Evolutionary conservation across 2,329 filamentous ascomycete genomes (phyloP), one percentile per base, ranked within the genome.

Genomic region (Clarireedia homoeocarpa): DNA sequence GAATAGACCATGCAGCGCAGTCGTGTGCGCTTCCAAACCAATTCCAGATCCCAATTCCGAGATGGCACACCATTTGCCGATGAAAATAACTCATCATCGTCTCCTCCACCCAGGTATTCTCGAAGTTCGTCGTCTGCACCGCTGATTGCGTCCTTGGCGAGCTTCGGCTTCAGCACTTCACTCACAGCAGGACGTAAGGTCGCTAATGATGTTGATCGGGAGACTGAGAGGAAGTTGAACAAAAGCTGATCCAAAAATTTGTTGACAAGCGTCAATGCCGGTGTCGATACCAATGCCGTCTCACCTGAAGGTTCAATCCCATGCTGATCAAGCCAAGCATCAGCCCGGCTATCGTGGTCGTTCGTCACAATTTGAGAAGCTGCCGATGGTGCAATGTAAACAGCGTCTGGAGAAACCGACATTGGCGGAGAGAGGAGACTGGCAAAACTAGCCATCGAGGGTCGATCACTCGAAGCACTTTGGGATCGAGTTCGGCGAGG

Each of bases 1-100:
- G 91, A 97, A 70, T 97, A 97, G 23, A 99, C 92, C 94, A 99
- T 99, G 71, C 94, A 96, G 59, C 94, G 84, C 65, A 99, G 74
- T 54, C 94, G 84, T 0, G 91, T 94, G 63, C 94, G 82, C 74
- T 95, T 96, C 91, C 94, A 99, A 17, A 91, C 86, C 55, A 91
- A 78, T 68, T 96, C 89, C n/a, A 95, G 75, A 69, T 97, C 91
- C 83, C 92, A 97, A 63, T 86, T 83, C 2, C 77, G 77, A 10
- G 74, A 71, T 2, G 76, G 71, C 34, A 73, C 71, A 3, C 77
- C 72, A 24, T 78, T 77, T 46, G 80, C 73, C n/a, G 81, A 75
- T 14, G 79, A 77, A 5, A 75, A 72, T 30, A 84, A 74, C 40
- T 90, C 86, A 39, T 94, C 90, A 48, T 92, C 85, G 30, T 89